Conservation (phyloP, 2,329 filamentous ascomycete genomes). For the Drechslerella coelobrocha region DNA sequence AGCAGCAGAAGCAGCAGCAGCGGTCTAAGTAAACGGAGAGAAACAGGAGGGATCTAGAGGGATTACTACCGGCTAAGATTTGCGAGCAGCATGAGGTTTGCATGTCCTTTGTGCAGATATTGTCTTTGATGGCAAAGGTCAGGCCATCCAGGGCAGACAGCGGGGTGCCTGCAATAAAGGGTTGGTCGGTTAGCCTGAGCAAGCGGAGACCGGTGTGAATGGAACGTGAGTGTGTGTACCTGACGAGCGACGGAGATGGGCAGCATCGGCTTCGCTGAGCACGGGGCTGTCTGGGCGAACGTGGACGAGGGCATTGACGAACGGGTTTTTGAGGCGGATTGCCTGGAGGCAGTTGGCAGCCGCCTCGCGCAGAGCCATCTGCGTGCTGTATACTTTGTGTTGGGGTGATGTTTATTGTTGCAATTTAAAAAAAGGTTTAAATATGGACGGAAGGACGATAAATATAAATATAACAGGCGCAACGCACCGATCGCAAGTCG, state of each 20-base stretch:
- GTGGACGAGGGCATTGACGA: conserved; percentile 36
- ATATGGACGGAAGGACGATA: too few species aligned
- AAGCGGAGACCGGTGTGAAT: too few species aligned
- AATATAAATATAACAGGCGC: neutral
- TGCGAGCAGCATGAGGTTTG: conserved; percentile 83
- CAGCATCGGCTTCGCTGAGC: conserved; percentile 6
- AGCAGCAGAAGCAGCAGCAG: conserved; percentile 58
- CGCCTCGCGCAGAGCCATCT: conserved; percentile 16
- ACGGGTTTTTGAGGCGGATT: conserved; percentile 11
- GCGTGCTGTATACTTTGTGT: neutral
- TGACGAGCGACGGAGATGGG: neutral
- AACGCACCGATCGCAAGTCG: too few species aligned
- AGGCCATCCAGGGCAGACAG: conserved; percentile 58
- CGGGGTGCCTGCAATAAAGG: conserved; percentile 2
- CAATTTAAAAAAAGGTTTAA: neutral
- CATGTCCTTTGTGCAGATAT: conserved; percentile 71
- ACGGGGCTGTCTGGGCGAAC: neutral
- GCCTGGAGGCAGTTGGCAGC: conserved; percentile 16
- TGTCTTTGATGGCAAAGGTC: conserved; percentile 75
- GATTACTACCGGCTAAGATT: conserved; percentile 63
- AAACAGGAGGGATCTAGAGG: neutral
- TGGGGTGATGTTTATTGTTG: neutral
- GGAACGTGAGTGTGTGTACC: too few species aligned
- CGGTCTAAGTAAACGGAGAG: neutral
- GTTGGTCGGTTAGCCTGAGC: too few species aligned